Conservation (phyloP, 2,329 filamentous ascomycete species). For the Xylaria polymorpha region DNA sequence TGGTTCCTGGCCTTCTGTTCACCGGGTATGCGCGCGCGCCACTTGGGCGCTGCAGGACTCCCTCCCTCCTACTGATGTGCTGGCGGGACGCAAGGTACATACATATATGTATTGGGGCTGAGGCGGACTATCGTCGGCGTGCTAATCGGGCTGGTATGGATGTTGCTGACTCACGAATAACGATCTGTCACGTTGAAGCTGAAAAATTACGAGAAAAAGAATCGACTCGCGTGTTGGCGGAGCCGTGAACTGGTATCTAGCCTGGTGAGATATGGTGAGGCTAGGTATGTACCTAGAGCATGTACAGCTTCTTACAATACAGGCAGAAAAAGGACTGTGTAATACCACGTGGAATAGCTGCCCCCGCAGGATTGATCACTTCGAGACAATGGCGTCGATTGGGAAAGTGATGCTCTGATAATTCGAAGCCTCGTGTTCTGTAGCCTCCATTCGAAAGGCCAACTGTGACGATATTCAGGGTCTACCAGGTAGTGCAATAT, state of each 20-base stretch:
- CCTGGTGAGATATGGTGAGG: neutral
- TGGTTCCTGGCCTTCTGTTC: neutral
- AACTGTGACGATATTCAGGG: neutral
- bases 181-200: neutral
- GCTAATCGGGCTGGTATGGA: neutral
- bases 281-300: neutral
- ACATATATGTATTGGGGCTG: conserved; percentile 1
- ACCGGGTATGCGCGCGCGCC: conserved; percentile 16
- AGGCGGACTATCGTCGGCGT: conserved; percentile 37
- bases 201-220: neutral
- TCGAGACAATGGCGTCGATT: neutral
- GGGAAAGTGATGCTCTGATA: neutral
- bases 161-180: neutral
- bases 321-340: neutral
- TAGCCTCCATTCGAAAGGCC: neutral
- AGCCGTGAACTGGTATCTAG: neutral
- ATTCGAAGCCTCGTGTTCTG: neutral
- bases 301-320: neutral
- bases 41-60: conserved; percentile 37
- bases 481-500: neutral
- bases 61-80: conserved; percentile 38
- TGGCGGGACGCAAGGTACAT: conserved; percentile 40
- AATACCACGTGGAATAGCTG: conserved; percentile 5
- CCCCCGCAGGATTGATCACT: neutral
- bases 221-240: neutral